phyloP scores from a whole-genome alignment of 306 rosid species.

The Trifolium subterraneum region DNA sequence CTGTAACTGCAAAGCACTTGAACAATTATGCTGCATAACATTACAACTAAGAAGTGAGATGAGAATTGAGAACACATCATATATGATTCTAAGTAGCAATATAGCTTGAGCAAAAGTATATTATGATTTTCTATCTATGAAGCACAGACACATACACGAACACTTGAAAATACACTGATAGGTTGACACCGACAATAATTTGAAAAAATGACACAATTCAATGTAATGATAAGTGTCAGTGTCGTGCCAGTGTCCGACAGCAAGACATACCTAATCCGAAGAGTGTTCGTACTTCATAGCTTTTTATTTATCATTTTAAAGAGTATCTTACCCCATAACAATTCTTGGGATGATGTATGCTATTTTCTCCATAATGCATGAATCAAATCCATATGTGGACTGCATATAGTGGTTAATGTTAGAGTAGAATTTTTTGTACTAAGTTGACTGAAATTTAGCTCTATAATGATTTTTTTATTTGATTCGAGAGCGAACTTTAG shows the following conservation, averaged over 20 bases:
- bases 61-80: constrained; percentile 27
- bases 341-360: constrained; percentile 73
- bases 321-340: constrained; percentile 70
- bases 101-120: constrained; percentile 14
- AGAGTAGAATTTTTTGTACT: too few species aligned
- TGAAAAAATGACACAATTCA: too few species aligned
- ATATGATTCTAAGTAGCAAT: constrained; percentile 15
- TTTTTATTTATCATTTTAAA: constrained; percentile 23
- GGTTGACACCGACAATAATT: too few species aligned
- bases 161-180: too few species aligned
- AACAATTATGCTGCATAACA: constrained; percentile 69
- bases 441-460: too few species aligned
- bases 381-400: constrained; percentile 77
- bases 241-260: too few species aligned
- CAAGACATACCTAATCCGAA: too few species aligned
- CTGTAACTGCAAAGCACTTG: constrained; percentile 95
- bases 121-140: constrained; percentile 16
- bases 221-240: too few species aligned
- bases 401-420: constrained; percentile 43
- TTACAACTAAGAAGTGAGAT: constrained; percentile 29
- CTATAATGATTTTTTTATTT: too few species aligned
- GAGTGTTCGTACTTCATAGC: too few species aligned
- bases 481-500: constrained; percentile 27
- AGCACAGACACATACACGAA: too few species aligned
- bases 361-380: constrained; percentile 87